Evolutionary conservation across 208 protist genomes (phyloP).

Genomic region (Crithidia fasciculata): DNA sequence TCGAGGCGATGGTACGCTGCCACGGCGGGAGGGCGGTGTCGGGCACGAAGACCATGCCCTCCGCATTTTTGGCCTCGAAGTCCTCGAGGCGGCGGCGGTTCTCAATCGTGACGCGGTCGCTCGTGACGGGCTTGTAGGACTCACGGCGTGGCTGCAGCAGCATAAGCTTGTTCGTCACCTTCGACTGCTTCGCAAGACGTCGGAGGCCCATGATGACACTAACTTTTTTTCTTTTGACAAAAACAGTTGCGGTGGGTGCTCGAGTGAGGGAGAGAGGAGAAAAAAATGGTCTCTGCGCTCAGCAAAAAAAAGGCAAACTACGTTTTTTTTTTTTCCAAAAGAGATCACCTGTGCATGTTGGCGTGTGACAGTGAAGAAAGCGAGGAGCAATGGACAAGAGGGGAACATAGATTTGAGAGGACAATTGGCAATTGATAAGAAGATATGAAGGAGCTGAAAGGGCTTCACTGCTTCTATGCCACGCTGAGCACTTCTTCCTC

Average conservation of each 20-base stretch:
- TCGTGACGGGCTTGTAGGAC: constrained; percentile 73
- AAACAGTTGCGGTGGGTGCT: not conserved
- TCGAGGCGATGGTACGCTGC: constrained; percentile 58
- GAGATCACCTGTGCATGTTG: not conserved
- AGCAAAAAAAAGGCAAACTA: not conserved
- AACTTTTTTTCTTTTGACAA: not conserved
- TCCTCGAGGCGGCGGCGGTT: constrained; percentile 58
- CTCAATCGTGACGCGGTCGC: constrained; percentile 66
- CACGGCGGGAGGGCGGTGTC: constrained; percentile 76
- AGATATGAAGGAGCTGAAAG: no score
- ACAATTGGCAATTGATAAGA: no score
- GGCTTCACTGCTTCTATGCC: no score
- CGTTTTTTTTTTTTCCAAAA: not conserved
- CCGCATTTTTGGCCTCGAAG: constrained; percentile 70
- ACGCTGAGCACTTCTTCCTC: no score
- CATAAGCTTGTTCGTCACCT: constrained; percentile 59
- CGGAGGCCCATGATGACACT: constrained; percentile 27
- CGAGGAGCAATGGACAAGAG: no score
- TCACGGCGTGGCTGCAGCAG: constrained; percentile 35
- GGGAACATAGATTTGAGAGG: no score
- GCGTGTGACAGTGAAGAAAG: not conserved
- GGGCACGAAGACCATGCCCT: constrained; percentile 81
- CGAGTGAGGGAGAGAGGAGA: not conserved
- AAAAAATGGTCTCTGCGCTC: not conserved
- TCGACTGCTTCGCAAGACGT: constrained; percentile 47